Conservation (phyloP, 2,329 filamentous ascomycete species). For the Fusarium sp. region DNA sequence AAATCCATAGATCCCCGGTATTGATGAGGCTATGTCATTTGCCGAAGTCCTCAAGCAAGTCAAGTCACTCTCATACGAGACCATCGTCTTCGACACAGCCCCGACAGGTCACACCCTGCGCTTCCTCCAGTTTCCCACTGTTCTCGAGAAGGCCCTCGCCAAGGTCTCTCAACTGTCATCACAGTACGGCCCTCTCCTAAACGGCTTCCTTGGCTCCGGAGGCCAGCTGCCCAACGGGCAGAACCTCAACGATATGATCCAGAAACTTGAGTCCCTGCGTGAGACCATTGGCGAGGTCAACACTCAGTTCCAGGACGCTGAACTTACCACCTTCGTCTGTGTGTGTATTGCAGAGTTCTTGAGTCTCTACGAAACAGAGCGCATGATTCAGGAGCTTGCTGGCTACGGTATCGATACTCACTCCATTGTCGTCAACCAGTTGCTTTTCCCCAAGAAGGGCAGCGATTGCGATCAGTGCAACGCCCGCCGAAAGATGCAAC, state of each 20-base stretch:
- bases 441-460: slow-evolving; percentile 88
- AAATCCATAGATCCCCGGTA: slow-evolving; percentile 83
- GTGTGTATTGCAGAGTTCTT: slow-evolving; percentile 99
- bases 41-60: slow-evolving; percentile 99
- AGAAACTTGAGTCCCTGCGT: slow-evolving; percentile 93
- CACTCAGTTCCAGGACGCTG: slow-evolving; percentile 96
- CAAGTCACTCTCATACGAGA: slow-evolving; percentile 98
- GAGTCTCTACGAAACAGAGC: slow-evolving; percentile 96
- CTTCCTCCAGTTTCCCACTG: slow-evolving; percentile 97
- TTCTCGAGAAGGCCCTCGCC: slow-evolving; percentile 97
- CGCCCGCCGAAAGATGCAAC: slow-evolving; percentile 96
- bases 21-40: slow-evolving; percentile 99
- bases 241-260: slow-evolving; percentile 89
- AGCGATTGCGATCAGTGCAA: slow-evolving; percentile 96
- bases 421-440: slow-evolving; percentile 97
- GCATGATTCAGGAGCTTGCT: slow-evolving; percentile 98
- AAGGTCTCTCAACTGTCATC: slow-evolving; percentile 94
- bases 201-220: slow-evolving; percentile 87
- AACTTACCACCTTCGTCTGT: slow-evolving; percentile 96
- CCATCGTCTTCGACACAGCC: slow-evolving; percentile 98
- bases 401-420: slow-evolving; percentile 96
- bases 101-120: slow-evolving; percentile 98
- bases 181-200: slow-evolving; percentile 96
- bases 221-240: slow-evolving; percentile 87
- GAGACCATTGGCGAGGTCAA: slow-evolving; percentile 97